A percentile compares a stretch with the other conserved stretches of the same genome.
These are phyloP conservation scores for Saturnispora sanitii DNA, from an alignment of 805 yeast species.

Conservation along the genomic window DNA sequence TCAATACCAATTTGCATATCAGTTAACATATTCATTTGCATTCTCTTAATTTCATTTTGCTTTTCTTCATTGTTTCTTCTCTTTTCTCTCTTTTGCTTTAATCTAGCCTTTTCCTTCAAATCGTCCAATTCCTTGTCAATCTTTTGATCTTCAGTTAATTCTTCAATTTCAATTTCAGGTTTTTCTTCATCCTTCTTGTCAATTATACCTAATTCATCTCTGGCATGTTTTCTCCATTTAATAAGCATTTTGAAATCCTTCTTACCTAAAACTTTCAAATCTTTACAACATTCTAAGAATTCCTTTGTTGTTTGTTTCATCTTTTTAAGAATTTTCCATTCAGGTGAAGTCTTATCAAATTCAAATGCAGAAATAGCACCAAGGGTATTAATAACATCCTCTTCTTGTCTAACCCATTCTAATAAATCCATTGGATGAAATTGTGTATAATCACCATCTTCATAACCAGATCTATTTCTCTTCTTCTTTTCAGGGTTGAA, in stretches of 20 bases:
- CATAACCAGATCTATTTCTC: constrained; percentile 93
- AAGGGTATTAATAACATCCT: constrained; percentile 73
- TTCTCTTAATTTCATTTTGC: constrained; percentile 79
- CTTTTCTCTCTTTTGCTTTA: constrained; percentile 67
- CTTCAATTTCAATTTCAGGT: constrained; percentile 53
- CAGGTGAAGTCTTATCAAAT: constrained; percentile 53
- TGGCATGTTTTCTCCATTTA: constrained; percentile 82
- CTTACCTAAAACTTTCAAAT: constrained; percentile 86
- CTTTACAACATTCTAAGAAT: constrained; percentile 74
- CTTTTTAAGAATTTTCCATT: constrained; percentile 62
- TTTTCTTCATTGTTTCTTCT: constrained; percentile 72
- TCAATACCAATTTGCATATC: constrained; percentile 91
- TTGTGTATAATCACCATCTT: constrained; percentile 75
- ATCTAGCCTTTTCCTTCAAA: constrained; percentile 61
- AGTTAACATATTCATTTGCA: constrained; percentile 94
- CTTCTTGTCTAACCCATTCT: constrained; percentile 66
- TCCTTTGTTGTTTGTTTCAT: constrained; percentile 73
- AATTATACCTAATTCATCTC: constrained; percentile 64
- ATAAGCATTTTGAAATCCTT: constrained; percentile 82
- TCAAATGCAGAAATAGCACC: constrained; percentile 64
- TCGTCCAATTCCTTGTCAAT: constrained; percentile 77
- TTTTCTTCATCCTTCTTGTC: constrained; percentile 40
- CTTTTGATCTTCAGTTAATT: constrained; percentile 76
- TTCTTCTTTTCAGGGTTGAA: constrained; percentile 89
- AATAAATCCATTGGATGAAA: constrained; percentile 64